Evolutionary conservation across 2,329 filamentous ascomycete genomes (phyloP).

Genomic region (Rhinocladiella mackenziei): DNA sequence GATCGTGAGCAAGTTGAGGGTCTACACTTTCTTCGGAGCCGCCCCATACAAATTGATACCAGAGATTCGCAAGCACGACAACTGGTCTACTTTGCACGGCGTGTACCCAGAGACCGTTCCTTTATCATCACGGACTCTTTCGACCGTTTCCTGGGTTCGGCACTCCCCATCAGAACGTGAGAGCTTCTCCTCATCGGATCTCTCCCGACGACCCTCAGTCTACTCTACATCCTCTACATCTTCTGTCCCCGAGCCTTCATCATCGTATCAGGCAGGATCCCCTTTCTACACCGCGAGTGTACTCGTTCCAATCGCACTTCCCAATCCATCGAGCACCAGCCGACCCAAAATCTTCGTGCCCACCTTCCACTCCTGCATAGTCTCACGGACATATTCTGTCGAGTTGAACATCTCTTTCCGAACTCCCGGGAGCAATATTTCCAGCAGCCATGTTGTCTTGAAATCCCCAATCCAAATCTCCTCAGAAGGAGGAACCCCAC

Average conservation of each 20-base stretch:
- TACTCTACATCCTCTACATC: conserved; percentile 27
- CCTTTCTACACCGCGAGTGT: conserved; percentile 60
- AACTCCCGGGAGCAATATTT: conserved; percentile 44
- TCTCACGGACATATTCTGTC: conserved; percentile 61
- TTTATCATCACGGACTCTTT: conserved; percentile 55
- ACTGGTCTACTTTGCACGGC: conserved; percentile 46
- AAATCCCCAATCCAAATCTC: conserved; percentile 44
- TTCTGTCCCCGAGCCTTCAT: conserved; percentile 32
- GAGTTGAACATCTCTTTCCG: conserved; percentile 55
- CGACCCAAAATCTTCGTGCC: conserved; percentile 53
- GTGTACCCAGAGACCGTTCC: conserved; percentile 51
- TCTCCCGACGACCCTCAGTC: conserved; percentile 29
- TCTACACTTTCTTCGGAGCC: conserved; percentile 55
- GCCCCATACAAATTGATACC: conserved; percentile 51
- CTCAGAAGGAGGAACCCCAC: conserved; percentile 22
- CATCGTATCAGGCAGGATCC: conserved; percentile 38
- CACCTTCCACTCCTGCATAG: conserved; percentile 66
- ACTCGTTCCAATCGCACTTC: conserved; percentile 60
- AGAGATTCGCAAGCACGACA: conserved; percentile 39
- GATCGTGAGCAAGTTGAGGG: conserved; percentile 53
- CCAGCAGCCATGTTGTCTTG: conserved; percentile 39
- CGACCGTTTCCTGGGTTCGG: conserved; percentile 54
- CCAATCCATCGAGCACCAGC: conserved; percentile 31
- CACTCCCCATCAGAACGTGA: conserved; percentile 39
- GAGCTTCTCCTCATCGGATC: conserved; percentile 41